These are phyloP conservation scores for Cydonia oblonga DNA, from an alignment of 331 rosid species.

Conservation along the genomic window DNA sequence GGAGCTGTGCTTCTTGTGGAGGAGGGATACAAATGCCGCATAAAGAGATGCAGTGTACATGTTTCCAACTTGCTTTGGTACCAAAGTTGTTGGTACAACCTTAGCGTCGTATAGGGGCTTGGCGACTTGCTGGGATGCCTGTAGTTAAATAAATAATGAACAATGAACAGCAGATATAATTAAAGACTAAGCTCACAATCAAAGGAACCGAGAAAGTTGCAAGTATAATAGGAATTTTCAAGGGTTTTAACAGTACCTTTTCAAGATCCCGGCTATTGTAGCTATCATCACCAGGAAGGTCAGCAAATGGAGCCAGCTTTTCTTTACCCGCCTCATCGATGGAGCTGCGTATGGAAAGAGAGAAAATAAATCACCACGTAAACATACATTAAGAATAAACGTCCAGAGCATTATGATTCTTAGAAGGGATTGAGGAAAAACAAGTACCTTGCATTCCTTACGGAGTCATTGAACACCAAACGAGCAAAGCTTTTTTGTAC, in stretches of 20 bases:
- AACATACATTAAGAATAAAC: neutral
- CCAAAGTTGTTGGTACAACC: slow-evolving; percentile 84
- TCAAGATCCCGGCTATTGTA: slow-evolving; percentile 96
- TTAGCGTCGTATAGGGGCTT: slow-evolving; percentile 67
- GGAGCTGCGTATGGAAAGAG: slow-evolving; percentile 45
- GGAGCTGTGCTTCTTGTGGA: slow-evolving; percentile 61
- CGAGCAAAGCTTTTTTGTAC: slow-evolving; percentile 97
- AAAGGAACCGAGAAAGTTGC: neutral
- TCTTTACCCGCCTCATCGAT: slow-evolving; percentile 57
- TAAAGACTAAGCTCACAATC: neutral
- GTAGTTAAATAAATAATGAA: slow-evolving; percentile 14
- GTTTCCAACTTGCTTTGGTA: slow-evolving; percentile 96
- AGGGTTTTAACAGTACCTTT: slow-evolving; percentile 44
- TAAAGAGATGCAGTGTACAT: slow-evolving; percentile 99
- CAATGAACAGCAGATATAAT: slow-evolving; percentile 2
- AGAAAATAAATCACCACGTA: slow-evolving; percentile 10
- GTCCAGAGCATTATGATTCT: neutral
- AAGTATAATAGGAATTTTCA: neutral
- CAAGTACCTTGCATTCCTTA: slow-evolving; percentile 65
- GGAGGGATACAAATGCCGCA: slow-evolving; percentile 93
- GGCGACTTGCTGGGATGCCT: slow-evolving; percentile 87
- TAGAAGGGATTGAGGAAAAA: slow-evolving; percentile 9
- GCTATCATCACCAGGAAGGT: slow-evolving; percentile 70
- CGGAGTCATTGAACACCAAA: slow-evolving; percentile 59
- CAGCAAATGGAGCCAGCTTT: slow-evolving; percentile 64